phyloP scores from a whole-genome alignment of 2,329 filamentous ascomycete genomes.

The Tricladium varicosporioides region DNA sequence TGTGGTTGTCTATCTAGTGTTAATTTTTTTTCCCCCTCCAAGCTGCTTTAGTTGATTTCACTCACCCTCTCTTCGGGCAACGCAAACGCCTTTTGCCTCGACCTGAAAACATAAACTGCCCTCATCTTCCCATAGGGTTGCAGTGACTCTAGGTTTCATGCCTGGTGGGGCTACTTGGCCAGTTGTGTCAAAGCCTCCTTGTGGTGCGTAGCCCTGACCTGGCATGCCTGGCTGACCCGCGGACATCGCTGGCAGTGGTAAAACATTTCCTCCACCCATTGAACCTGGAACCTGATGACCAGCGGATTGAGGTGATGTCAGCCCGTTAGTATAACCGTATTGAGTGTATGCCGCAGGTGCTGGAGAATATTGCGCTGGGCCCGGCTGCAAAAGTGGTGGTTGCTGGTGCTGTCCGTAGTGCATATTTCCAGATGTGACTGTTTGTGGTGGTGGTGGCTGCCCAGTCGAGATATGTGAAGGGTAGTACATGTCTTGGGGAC shows the following conservation, averaged over 20 bases:
- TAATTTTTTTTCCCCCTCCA: constrained; percentile 1
- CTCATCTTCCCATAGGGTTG: constrained; percentile 97
- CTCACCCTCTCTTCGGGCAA: constrained; percentile 86
- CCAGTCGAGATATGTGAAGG: constrained; percentile 75
- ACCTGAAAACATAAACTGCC: constrained; percentile 97
- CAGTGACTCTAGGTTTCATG: constrained; percentile 95
- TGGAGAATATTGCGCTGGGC: constrained; percentile 65
- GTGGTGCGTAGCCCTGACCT: constrained; percentile 45
- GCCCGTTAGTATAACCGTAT: constrained; percentile 72
- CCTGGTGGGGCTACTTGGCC: constrained; percentile 89
- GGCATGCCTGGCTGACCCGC: constrained; percentile 48
- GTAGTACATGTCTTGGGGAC: constrained; percentile 82
- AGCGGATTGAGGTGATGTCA: constrained; percentile 74
- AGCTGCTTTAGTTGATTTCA: constrained; percentile 7
- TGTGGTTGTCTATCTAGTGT: constrained; percentile 75
- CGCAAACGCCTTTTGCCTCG: constrained; percentile 92
- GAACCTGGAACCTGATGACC: constrained; percentile 67
- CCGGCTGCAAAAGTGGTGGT: constrained; percentile 71
- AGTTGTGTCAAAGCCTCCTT: constrained; percentile 70
- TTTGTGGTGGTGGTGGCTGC: constrained; percentile 71
- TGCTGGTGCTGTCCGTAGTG: constrained; percentile 79
- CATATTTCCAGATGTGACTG: constrained; percentile 71
- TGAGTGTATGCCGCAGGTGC: constrained; percentile 55
- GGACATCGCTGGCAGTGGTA: constrained; percentile 61
- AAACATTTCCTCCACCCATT: constrained; percentile 66